phyloP scores from a whole-genome alignment of 768 basidiomycete species.

The Rhodotorula babjevae region DNA sequence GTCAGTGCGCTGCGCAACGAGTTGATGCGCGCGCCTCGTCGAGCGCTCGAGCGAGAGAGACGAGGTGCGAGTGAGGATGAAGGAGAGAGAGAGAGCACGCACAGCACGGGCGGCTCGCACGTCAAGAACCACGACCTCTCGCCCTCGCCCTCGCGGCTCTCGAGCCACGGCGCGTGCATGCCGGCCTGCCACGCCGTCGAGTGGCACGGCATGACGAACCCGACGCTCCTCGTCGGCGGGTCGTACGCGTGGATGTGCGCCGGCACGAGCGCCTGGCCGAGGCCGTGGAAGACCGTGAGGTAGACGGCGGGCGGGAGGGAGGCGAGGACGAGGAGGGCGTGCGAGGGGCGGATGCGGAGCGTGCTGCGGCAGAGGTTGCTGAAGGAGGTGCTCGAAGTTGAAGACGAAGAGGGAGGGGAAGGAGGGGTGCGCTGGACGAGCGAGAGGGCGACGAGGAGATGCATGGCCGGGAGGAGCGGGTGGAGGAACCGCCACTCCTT shows the following conservation, averaged over 20 bases:
- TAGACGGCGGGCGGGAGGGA: conserved; percentile 23
- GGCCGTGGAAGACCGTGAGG: conserved; percentile 59
- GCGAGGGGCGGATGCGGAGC: background rate
- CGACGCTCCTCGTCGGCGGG: conserved; percentile 49
- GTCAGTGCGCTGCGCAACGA: too few species aligned
- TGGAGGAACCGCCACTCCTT: conserved; percentile 99
- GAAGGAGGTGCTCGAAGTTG: background rate
- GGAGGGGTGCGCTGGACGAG: conserved; percentile 46
- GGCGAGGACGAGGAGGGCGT: conserved; percentile 20
- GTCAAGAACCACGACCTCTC: conserved; percentile 68
- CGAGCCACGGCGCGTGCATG: conserved; percentile 67
- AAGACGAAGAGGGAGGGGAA: background rate
- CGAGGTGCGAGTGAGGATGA: background rate
- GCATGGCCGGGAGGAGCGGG: conserved; percentile 76
- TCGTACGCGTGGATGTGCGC: conserved; percentile 55
- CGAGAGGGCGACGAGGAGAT: conserved; percentile 70
- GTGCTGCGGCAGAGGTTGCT: background rate
- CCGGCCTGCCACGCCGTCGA: conserved; percentile 89
- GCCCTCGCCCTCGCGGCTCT: conserved; percentile 36
- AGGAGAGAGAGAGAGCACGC: conserved; percentile 45
- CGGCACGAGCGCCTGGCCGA: conserved; percentile 72
- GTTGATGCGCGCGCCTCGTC: background rate
- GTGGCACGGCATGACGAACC: conserved; percentile 92
- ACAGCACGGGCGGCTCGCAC: conserved; percentile 89
- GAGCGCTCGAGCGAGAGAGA: background rate